Base-by-base conservation (phyloP, 2,329 filamentous ascomycete genomes). In the Endoconidiophora polonica region DNA sequence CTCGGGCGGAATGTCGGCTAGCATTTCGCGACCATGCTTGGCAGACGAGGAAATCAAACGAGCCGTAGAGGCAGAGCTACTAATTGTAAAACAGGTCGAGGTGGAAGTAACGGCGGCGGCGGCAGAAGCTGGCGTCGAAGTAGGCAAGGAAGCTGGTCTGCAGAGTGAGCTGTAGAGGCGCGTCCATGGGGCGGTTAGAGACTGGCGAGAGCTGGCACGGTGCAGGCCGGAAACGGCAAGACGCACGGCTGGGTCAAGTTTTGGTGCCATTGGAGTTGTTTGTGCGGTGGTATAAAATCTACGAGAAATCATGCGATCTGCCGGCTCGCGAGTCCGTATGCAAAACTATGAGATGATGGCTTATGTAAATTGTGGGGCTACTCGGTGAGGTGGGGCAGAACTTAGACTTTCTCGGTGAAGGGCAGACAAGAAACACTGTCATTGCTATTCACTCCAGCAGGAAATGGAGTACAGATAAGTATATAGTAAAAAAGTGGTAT, bases 1-100 rank as follows among this genome's bases (percentile, higher is more conserved):
- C 5, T 59, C 47, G 9, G 52, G 50, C 9, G 53, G 47, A 22
- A 57, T 57, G n/a, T 53, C 57, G n/a, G 44, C 51, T 16, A 52
- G 41, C 22, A 52, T 41, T 41, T 53, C 52, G n/a, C 44, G 43
- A 16, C 14, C 22, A 12, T 39, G 42, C 38, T 33, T 26, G 37
- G 49, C 29, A 24, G 52, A 33, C 22, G 42, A 50, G 2, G 53
- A 49, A 20, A 52, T 46, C 14, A 46, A 47, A 38, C 50, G 46
- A 16, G 22, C 23, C 22, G 29, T 44, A 5, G 43, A 18, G 12
- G 12, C 12, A 33, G 7, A 33, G 1, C 7, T 33, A n/a, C 12
- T 37, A 24, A 16, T 6, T 33, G 22, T 14, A 14, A 14, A 38
- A n/a, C 18, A 38, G 14, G 44, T 45, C 29, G 47, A 23, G 24